A percentile compares a stretch with the other conserved stretches of the same genome.
Conservation (phyloP, 1,284 basidiomycete species). For the Ceratobasidium sp. region DNA sequence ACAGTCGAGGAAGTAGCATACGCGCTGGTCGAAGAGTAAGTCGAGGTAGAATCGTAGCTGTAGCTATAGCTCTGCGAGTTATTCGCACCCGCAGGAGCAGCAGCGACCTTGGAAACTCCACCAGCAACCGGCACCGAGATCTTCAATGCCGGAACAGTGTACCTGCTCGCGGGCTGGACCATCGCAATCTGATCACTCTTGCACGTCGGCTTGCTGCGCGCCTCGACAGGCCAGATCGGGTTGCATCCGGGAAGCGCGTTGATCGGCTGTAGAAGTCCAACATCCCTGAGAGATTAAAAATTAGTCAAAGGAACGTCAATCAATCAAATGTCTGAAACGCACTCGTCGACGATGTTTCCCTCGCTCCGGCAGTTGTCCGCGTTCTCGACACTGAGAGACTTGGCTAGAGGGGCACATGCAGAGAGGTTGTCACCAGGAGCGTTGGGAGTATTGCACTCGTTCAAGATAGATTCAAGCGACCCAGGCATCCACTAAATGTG, state of each 20-base stretch:
- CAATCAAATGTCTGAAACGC: neutral
- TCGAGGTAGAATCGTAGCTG: neutral
- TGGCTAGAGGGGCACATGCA: neutral
- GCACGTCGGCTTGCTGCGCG: slow-evolving; percentile 12
- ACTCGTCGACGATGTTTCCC: slow-evolving; percentile 25
- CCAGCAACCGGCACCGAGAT: neutral
- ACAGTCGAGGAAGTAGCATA: neutral
- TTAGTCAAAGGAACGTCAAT: neutral
- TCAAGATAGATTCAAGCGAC: neutral
- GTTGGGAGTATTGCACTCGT: slow-evolving; percentile 31
- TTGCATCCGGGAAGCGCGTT: slow-evolving; percentile 22
- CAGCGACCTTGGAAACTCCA: neutral
- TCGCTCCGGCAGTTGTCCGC: slow-evolving; percentile 28
- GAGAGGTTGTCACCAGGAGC: slow-evolving; percentile 9
- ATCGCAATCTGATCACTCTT: neutral
- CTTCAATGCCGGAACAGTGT: slow-evolving; percentile 5
- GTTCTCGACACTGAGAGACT: slow-evolving; percentile 10
- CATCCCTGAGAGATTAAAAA: slow-evolving; percentile 5
- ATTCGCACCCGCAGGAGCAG: neutral
- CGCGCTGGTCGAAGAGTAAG: neutral
- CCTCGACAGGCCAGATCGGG: slow-evolving; percentile 15
- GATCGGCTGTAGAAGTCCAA: slow-evolving; percentile 12
- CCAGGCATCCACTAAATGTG: neutral
- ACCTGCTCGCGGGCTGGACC: slow-evolving; percentile 2
- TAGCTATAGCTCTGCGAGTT: neutral